Conservation (phyloP, 1,284 basidiomycete species). For the Heterobasidion irregulare region DNA sequence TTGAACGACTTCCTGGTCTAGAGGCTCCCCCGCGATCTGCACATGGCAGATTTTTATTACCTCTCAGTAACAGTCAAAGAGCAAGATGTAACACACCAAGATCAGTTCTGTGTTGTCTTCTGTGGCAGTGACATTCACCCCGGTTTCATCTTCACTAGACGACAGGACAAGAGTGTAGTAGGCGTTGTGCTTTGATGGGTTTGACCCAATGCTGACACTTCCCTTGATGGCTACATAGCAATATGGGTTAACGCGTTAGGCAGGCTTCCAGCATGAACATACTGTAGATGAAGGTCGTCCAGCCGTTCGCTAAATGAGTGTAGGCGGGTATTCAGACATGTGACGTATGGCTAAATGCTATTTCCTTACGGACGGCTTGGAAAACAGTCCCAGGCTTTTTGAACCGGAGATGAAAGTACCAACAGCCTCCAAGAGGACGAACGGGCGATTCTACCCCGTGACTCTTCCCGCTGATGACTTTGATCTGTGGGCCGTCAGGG, state of each 20-base stretch:
- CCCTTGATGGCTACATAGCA: conserved; percentile 55
- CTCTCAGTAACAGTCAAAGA: conserved; percentile 1
- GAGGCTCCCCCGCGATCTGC: conserved; percentile 79
- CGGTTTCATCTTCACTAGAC: conserved; percentile 41
- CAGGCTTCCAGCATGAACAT: conserved; percentile 18
- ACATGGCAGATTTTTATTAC: conserved; percentile 11
- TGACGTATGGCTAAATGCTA: conserved; percentile 4
- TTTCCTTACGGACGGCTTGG: conserved; percentile 70
- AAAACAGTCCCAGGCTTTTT: conserved; percentile 61
- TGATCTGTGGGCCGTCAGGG: conserved; percentile 63
- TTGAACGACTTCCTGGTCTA: conserved; percentile 84
- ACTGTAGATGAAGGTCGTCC: conserved; percentile 83
- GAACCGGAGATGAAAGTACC: conserved; percentile 85
- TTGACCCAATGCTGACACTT: conserved; percentile 50
- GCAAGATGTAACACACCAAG: conserved; percentile 36
- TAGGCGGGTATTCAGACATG: not conserved
- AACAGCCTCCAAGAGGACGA: conserved; percentile 84
- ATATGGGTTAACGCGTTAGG: not conserved
- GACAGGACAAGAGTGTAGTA: conserved; percentile 82
- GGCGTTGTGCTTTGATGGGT: conserved; percentile 37
- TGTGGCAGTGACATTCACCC: conserved; percentile 50
- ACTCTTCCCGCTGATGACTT: conserved; percentile 85
- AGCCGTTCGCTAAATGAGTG: conserved; percentile 47
- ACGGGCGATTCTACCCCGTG: conserved; percentile 85
- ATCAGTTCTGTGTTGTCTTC: conserved; percentile 63